phyloP scores from a whole-genome alignment of 768 basidiomycete species.

The Tricholoma hemisulphureum region DNA sequence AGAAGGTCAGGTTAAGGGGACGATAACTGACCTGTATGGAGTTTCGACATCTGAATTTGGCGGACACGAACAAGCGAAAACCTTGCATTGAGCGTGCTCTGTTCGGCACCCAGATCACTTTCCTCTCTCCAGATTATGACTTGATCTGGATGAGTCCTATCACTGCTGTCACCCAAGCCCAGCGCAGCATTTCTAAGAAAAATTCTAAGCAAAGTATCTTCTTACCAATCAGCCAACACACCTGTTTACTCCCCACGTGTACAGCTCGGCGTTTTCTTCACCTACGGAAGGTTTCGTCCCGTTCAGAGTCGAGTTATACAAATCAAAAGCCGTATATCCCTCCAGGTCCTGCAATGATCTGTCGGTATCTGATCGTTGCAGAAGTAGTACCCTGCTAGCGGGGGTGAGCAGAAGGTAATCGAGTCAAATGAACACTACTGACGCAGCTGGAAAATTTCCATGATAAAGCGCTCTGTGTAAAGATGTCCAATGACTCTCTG shows the following conservation, averaged over 20 bases:
- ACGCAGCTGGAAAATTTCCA: conserved; percentile 74
- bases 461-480: conserved; percentile 83
- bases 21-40: conserved; percentile 71
- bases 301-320: conserved; percentile 87
- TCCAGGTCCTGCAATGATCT: conserved; percentile 74
- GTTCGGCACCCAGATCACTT: conserved; percentile 20
- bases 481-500: conserved; percentile 88
- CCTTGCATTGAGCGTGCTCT: conserved; percentile 38
- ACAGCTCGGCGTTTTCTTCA: conserved; percentile 55
- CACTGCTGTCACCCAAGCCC: conserved; percentile 79
- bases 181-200: conserved; percentile 73
- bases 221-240: conserved; percentile 17
- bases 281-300: conserved; percentile 57
- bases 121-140: conserved; percentile 51
- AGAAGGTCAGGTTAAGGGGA: background rate
- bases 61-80: conserved; percentile 65
- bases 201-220: background rate
- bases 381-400: conserved; percentile 58
- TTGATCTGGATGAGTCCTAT: conserved; percentile 77
- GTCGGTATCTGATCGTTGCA: conserved; percentile 76
- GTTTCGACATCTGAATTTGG: conserved; percentile 76
- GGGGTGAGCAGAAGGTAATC: background rate
- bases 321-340: conserved; percentile 87
- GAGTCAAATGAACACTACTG: conserved; percentile 25
- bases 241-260: conserved; percentile 88